phyloP scores from a whole-genome alignment of 2,329 filamentous ascomycete species.

The Neocucurbitaria cava region DNA sequence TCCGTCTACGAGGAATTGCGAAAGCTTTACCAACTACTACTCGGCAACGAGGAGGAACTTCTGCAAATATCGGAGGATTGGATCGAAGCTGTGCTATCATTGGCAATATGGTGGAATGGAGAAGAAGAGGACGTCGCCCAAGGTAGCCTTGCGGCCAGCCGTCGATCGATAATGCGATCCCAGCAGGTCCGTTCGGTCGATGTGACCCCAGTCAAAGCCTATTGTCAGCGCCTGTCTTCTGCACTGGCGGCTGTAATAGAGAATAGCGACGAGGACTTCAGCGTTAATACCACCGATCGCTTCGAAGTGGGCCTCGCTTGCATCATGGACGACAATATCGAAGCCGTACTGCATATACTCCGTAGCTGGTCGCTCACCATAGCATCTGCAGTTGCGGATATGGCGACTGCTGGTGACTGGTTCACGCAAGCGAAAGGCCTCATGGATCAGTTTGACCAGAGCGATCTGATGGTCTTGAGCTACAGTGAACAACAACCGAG shows the following conservation, averaged over 20 bases:
- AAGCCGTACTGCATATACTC: slow-evolving; percentile 76
- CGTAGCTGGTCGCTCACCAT: slow-evolving; percentile 82
- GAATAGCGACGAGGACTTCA: slow-evolving; percentile 70
- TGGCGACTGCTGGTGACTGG: slow-evolving; percentile 86
- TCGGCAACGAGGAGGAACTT: slow-evolving; percentile 78
- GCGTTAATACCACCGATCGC: slow-evolving; percentile 75
- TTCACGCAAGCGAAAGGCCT: slow-evolving; percentile 63
- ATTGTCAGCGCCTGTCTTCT: slow-evolving; percentile 74
- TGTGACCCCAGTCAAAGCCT: slow-evolving; percentile 67
- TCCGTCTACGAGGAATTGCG: slow-evolving; percentile 85
- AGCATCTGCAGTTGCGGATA: slow-evolving; percentile 78
- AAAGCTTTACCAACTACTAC: slow-evolving; percentile 78
- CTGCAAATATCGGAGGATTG: slow-evolving; percentile 83
- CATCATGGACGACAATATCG: slow-evolving; percentile 81
- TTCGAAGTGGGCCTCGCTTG: slow-evolving; percentile 84
- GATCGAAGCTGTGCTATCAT: slow-evolving; percentile 84
- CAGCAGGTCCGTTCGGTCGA: slow-evolving; percentile 56
- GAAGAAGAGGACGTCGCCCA: slow-evolving; percentile 59
- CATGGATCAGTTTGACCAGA: slow-evolving; percentile 76
- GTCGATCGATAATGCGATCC: slow-evolving; percentile 49
- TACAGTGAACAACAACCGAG: slow-evolving; percentile 49
- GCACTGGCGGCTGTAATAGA: slow-evolving; percentile 72
- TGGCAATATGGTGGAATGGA: slow-evolving; percentile 94
- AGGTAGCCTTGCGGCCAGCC: slow-evolving; percentile 54
- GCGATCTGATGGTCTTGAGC: slow-evolving; percentile 85